Evolutionary conservation across 371 early-diverging fungal species (phyloP).

Genomic region (Fennellomyces sp.): DNA sequence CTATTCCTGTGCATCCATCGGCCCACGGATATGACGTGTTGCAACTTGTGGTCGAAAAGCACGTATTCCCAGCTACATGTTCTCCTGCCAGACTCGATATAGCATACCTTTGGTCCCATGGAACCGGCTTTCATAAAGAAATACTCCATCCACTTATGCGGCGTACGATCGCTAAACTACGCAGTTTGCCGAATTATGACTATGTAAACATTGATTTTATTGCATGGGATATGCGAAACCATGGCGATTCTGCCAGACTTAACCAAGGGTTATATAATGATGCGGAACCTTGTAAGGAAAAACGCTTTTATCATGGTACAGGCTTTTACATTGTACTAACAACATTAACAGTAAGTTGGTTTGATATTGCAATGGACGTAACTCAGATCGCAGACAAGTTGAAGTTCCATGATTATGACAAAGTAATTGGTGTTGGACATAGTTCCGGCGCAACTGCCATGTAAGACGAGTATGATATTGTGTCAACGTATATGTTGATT

Average conservation of each 20-base stretch:
- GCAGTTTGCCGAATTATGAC: conserved; percentile 21
- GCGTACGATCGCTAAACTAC: conserved; percentile 12
- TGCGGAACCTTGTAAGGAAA: too few relatives aligned
- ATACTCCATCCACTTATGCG: conserved; percentile 33
- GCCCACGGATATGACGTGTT: too few relatives aligned
- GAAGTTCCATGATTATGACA: conserved; percentile 18
- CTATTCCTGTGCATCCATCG: background rate
- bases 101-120: conserved; percentile 31
- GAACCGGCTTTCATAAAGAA: conserved; percentile 43
- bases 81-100: too few relatives aligned
- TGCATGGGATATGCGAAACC: conserved; percentile 38
- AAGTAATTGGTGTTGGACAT: conserved; percentile 41
- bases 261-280: too few relatives aligned
- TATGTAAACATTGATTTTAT: conserved; percentile 23
- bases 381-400: conserved; percentile 27
- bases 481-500: too few relatives aligned
- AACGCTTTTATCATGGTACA: too few relatives aligned
- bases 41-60: too few relatives aligned
- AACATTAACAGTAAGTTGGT: conserved; percentile 40
- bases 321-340: too few relatives aligned
- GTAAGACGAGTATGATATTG: background rate
- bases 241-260: conserved; percentile 40
- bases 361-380: conserved; percentile 38
- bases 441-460: conserved; percentile 43
- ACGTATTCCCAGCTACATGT: too few relatives aligned